Evolutionary conservation across 208 protist species (phyloP).

Genomic region (Angomonas ambiguus): DNA sequence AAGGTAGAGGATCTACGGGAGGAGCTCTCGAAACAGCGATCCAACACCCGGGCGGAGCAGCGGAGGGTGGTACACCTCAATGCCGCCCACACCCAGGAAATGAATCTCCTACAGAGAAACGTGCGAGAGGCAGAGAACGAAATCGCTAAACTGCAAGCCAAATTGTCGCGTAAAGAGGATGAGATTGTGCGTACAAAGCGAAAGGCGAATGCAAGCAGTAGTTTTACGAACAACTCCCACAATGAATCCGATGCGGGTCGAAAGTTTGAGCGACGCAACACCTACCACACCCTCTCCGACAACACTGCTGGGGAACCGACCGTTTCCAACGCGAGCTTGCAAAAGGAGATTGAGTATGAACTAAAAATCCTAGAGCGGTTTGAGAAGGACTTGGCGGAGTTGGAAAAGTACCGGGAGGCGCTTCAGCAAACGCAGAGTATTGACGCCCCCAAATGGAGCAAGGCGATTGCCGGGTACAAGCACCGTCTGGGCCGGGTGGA

Average conservation of each 20-base stretch:
- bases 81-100: conserved; percentile 41
- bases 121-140: conserved; percentile 28
- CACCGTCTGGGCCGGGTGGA: conserved; percentile 33
- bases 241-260: background rate
- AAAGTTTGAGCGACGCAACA: background rate
- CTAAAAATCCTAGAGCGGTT: conserved; percentile 35
- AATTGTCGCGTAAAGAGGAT: conserved; percentile 30
- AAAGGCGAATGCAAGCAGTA: background rate
- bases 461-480: conserved; percentile 37
- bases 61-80: conserved; percentile 25
- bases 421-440: conserved; percentile 24
- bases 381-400: conserved; percentile 58
- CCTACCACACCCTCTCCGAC: background rate
- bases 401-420: conserved; percentile 32
- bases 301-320: background rate
- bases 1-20: conserved; percentile 36
- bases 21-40: conserved; percentile 41
- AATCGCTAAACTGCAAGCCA: conserved; percentile 24
- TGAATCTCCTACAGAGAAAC: conserved; percentile 43
- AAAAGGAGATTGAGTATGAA: conserved; percentile 47
- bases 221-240: background rate
- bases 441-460: conserved; percentile 39
- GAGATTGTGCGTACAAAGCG: conserved; percentile 26
- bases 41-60: conserved; percentile 27
- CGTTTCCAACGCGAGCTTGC: conserved; percentile 3